phyloP scores from a whole-genome alignment of 2,329 filamentous ascomycete genomes.

The Nothopassalora personata region DNA sequence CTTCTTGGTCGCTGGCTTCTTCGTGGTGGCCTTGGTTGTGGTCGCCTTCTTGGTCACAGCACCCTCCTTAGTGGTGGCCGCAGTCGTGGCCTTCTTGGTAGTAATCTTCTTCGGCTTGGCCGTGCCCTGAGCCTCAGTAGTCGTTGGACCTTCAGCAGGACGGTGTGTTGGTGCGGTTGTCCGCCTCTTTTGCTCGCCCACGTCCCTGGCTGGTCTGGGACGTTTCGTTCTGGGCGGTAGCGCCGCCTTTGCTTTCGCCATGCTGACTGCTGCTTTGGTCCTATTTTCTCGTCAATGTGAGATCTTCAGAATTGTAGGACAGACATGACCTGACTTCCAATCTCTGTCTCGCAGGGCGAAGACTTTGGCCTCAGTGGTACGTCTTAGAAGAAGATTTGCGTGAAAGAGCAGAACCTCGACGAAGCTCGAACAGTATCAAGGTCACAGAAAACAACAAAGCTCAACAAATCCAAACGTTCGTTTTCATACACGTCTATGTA shows the following conservation, averaged over 20 bases:
- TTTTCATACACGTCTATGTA: not conserved
- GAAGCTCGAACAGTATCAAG: no score
- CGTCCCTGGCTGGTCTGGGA: not conserved
- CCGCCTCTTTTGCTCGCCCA: not conserved
- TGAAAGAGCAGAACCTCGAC: no score
- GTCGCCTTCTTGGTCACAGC: constrained; percentile 2
- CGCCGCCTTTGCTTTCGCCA: not conserved
- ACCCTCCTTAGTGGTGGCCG: not conserved
- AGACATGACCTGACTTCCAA: no score
- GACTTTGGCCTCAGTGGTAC: no score
- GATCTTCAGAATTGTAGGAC: no score
- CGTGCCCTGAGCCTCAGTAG: not conserved
- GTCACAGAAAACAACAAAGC: not conserved
- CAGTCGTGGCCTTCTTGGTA: not conserved
- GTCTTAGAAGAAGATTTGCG: no score
- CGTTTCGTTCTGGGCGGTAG: not conserved
- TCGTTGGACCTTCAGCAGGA: no score
- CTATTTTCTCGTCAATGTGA: no score
- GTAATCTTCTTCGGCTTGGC: not conserved
- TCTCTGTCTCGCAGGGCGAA: no score
- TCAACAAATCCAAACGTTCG: not conserved
- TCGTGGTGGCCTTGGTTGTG: not conserved
- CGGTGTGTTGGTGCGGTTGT: no score
- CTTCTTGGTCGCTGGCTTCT: not conserved
- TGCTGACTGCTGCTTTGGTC: no score